phyloP scores from a whole-genome alignment of 345 rosid species.

The Rubroshorea leprosula region DNA sequence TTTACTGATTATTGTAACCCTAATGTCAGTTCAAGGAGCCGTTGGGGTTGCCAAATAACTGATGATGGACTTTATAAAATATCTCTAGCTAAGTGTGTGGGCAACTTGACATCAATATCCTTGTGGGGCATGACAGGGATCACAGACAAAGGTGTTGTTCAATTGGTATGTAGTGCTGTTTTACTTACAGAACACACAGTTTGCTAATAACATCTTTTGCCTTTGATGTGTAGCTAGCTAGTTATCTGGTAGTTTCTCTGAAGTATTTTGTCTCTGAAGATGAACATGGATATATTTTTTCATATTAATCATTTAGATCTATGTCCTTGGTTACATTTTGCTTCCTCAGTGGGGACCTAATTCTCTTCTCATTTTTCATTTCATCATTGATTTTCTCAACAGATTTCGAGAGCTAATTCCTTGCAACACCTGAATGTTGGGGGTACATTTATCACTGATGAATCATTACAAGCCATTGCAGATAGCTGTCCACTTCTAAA shows the following conservation, averaged over 20 bases:
- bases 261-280: not conserved
- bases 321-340: not conserved
- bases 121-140: conserved; percentile 88
- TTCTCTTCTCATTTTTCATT: too few species aligned
- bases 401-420: conserved; percentile 69
- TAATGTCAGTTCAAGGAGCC: conserved; percentile 62
- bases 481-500: conserved; percentile 65
- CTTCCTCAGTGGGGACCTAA: too few species aligned
- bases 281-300: not conserved
- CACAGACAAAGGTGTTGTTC: conserved; percentile 82
- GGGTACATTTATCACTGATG: conserved; percentile 87
- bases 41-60: conserved; percentile 93
- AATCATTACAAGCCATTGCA: conserved; percentile 71
- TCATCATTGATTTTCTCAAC: conserved; percentile 6
- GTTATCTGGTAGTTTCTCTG: too few species aligned
- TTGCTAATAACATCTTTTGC: too few species aligned
- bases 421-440: conserved; percentile 78
- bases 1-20: not conserved
- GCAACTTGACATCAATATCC: conserved; percentile 69
- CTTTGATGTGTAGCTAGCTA: too few species aligned
- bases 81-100: conserved; percentile 60
- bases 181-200: not conserved
- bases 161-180: conserved; percentile 43
- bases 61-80: conserved; percentile 67
- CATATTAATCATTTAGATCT: too few species aligned